phyloP scores from a whole-genome alignment of 1,139 yeast genomes.

The Saccharomyces hybrid region DNA sequence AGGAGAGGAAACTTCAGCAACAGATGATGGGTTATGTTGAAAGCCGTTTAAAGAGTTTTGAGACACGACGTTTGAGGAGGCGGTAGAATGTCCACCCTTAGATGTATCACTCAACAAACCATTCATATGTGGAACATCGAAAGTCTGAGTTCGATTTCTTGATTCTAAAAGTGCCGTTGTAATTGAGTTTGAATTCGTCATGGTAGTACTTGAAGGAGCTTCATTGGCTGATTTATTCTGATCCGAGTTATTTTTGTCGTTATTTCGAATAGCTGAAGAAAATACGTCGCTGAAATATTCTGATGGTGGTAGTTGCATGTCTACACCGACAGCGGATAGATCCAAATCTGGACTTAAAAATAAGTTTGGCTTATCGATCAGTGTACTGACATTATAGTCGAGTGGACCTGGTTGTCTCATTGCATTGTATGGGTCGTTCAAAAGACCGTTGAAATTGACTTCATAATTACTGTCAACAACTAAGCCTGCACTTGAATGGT shows the following conservation, averaged over 20 bases:
- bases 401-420: not conserved
- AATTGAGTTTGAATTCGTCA: not conserved
- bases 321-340: slow-evolving; percentile 5
- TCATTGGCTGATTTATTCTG: slow-evolving; percentile 1
- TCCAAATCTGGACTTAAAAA: slow-evolving; percentile 4
- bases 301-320: slow-evolving; percentile 11
- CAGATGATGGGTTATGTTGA: not conserved
- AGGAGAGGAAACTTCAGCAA: not conserved
- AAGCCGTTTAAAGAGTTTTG: slow-evolving; percentile 4
- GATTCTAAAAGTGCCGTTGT: not conserved
- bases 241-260: not conserved
- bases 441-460: slow-evolving; percentile 1
- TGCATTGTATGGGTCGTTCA: not conserved
- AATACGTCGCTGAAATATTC: slow-evolving; percentile 19
- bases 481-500: not conserved
- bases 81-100: not conserved
- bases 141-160: slow-evolving; percentile 4
- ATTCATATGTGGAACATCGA: slow-evolving; percentile 15
- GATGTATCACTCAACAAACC: slow-evolving; percentile 10
- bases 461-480: not conserved
- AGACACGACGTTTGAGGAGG: not conserved
- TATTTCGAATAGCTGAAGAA: not conserved
- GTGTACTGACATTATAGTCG: slow-evolving; percentile 10
- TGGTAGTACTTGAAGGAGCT: not conserved
- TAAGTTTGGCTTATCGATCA: slow-evolving; percentile 14